These are phyloP conservation scores for Apophysomyces trapeziformis DNA, from an alignment of 371 early-diverging fungal species.

Conservation along the genomic window DNA sequence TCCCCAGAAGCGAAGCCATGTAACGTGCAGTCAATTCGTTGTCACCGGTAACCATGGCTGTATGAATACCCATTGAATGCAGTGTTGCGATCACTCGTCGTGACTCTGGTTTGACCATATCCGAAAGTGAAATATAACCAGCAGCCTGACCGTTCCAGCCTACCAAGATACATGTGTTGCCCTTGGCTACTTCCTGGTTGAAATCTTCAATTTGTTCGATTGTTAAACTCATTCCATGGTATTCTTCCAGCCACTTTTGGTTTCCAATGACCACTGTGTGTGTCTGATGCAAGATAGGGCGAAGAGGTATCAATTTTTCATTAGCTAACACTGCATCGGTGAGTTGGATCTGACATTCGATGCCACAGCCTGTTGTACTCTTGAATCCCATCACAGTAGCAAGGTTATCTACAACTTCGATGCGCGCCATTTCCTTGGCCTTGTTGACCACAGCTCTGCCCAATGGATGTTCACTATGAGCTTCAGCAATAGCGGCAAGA, in stretches of 20 bases:
- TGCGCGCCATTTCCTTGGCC: slow-evolving; percentile 49
- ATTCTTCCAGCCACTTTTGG: slow-evolving; percentile 60
- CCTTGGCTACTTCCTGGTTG: slow-evolving; percentile 53
- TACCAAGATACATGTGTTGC: slow-evolving; percentile 84
- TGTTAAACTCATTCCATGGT: slow-evolving; percentile 33
- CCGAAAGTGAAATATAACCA: slow-evolving; percentile 87
- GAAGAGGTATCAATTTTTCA: not conserved
- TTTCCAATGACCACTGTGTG: slow-evolving; percentile 78
- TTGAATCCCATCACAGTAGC: slow-evolving; percentile 63
- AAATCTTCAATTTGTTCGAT: slow-evolving; percentile 32
- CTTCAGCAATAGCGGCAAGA: slow-evolving; percentile 76
- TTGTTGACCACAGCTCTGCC: slow-evolving; percentile 78
- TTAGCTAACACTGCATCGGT: slow-evolving; percentile 4
- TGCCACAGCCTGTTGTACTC: slow-evolving; percentile 80
- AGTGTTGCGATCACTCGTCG: slow-evolving; percentile 70
- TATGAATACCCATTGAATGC: slow-evolving; percentile 73
- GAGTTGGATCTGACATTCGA: slow-evolving; percentile 61
- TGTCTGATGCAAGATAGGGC: not conserved
- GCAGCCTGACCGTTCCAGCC: slow-evolving; percentile 66
- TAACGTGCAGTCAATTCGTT: slow-evolving; percentile 76
- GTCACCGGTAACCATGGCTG: slow-evolving; percentile 95
- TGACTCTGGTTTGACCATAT: slow-evolving; percentile 84
- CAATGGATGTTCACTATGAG: slow-evolving; percentile 86
- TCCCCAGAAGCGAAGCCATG: slow-evolving; percentile 76
- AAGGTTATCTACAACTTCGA: slow-evolving; percentile 39